A percentile compares a stretch with the other conserved stretches of the same genome.
phyloP scores from a whole-genome alignment of 352 stramenopile species.

The Phytophthora syringae region DNA sequence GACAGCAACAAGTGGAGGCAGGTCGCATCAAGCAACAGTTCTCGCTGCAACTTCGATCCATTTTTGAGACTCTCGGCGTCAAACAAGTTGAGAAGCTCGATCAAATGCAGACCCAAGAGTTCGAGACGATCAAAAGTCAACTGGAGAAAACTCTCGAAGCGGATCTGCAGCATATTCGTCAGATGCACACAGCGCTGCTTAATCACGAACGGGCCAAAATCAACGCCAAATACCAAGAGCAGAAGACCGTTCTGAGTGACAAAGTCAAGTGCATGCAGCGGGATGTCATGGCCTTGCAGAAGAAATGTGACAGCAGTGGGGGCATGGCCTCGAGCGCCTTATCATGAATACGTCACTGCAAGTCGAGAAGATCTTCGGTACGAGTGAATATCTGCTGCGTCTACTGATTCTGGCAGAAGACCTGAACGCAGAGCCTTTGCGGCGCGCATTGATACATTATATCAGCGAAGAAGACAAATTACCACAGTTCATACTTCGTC shows the following conservation, averaged over 20 bases:
- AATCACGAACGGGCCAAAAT: conserved; percentile 70
- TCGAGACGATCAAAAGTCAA: conserved; percentile 48
- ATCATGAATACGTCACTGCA: conserved; percentile 58
- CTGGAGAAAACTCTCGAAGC: conserved; percentile 61
- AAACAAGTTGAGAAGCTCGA: conserved; percentile 52
- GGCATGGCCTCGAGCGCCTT: conserved; percentile 64
- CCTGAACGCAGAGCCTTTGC: conserved; percentile 62
- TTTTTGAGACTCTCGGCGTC: conserved; percentile 55
- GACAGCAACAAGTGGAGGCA: conserved; percentile 59
- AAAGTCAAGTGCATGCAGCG: conserved; percentile 53
- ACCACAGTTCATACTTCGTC: conserved; percentile 68
- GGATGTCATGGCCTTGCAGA: conserved; percentile 54
- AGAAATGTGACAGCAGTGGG: conserved; percentile 52
- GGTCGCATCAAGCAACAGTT: conserved; percentile 57
- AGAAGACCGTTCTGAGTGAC: conserved; percentile 42
- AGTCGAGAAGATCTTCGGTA: conserved; percentile 73
- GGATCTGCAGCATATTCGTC: conserved; percentile 66
- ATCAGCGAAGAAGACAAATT: conserved; percentile 53
- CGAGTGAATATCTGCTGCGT: conserved; percentile 74
- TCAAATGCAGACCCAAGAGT: conserved; percentile 38
- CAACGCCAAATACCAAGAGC: conserved; percentile 63
- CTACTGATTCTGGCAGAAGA: conserved; percentile 81
- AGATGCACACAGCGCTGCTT: conserved; percentile 65
- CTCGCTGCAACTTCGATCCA: conserved; percentile 48
- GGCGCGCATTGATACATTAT: conserved; percentile 61